Evolutionary conservation across 2,329 filamentous ascomycete genomes (phyloP), one percentile per base, ranked within the genome.

Genomic region (Aspergillus fumigatus): DNA sequence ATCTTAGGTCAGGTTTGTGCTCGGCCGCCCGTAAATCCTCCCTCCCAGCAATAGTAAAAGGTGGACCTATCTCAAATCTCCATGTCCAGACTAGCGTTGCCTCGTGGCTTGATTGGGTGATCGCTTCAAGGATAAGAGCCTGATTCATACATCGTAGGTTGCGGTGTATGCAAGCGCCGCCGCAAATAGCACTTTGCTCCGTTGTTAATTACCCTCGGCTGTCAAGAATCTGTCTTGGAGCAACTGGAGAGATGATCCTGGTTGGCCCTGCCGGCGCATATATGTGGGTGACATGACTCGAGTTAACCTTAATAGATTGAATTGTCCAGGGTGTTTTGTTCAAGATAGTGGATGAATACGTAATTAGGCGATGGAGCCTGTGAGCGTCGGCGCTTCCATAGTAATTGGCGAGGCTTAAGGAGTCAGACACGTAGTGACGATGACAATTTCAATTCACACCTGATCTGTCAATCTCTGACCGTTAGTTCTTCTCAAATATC

Each of bases 231-330:
- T 23, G 21, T 47, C 19, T 21, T 35, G 27, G 38, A 55, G 35
- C 32, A 14, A 35, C 17, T n/a, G 17, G 21, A 23, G 14, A 29
- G 27, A 35, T 14, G 7, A 19, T 47, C 10, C 43, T 50, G 51
- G 51, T 48, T 50, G 32, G 29, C 7, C 26, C 14, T 32, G 48
- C 50, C 14, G 40, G 45, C 53, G 40, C 48, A 48, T 47, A 54
- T 47, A 54, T 23, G 41, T 21, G 23, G 35, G 21, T 55, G 27
- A 45, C 48, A 55, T 52, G 53, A 52, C 29, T 55, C 49, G 49
- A 48, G 26, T 43, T 43, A 55, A 19, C 40, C 14, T 45, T 38
- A 48, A 38, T 48, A 11, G 23, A 29, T 27, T 53, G 25, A n/a
- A 26, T 29, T 21, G 19, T 21, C 49, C 29, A 27, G 53, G 53